Conservation (phyloP, 2,329 filamentous ascomycete species). For the Cercospora sojina region DNA sequence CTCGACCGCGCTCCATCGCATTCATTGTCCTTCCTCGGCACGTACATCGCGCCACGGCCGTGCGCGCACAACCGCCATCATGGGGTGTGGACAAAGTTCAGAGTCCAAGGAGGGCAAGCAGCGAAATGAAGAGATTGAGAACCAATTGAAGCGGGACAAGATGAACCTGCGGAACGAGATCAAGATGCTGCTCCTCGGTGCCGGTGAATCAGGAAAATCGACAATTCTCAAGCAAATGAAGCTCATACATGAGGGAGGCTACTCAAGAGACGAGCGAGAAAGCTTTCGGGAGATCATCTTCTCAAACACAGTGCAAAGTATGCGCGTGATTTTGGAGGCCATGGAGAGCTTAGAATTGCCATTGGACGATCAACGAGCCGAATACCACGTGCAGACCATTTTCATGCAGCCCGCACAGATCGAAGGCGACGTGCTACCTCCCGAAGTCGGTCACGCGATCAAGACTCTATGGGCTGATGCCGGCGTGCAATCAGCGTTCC, state of each 20-base stretch:
- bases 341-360: conserved; percentile 73
- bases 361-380: conserved; percentile 85
- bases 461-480: conserved; percentile 89
- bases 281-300: conserved; percentile 72
- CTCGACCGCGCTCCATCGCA: background rate
- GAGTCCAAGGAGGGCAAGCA: conserved; percentile 99
- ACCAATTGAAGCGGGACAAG: conserved; percentile 97
- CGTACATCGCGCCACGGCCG: conserved; percentile 16
- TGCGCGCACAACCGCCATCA: conserved; percentile 57
- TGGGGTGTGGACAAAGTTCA: conserved; percentile 99
- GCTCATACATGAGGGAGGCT: conserved; percentile 97
- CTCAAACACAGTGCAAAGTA: conserved; percentile 69
- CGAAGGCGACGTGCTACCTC: conserved; percentile 89
- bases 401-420: conserved; percentile 99
- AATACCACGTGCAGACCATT: conserved; percentile 97
- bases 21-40: background rate
- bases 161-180: conserved; percentile 99
- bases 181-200: conserved; percentile 98
- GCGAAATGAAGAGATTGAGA: conserved; percentile 99
- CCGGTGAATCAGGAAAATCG: conserved; percentile 96
- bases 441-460: conserved; percentile 90
- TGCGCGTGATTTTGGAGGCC: conserved; percentile 68
- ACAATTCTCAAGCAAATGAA: conserved; percentile 98
- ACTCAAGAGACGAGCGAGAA: conserved; percentile 82
- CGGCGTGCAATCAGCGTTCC: conserved; percentile 92